Evolutionary conservation across 139 green algal genomes (phyloP).

Genomic region (Asterochloris erici): DNA sequence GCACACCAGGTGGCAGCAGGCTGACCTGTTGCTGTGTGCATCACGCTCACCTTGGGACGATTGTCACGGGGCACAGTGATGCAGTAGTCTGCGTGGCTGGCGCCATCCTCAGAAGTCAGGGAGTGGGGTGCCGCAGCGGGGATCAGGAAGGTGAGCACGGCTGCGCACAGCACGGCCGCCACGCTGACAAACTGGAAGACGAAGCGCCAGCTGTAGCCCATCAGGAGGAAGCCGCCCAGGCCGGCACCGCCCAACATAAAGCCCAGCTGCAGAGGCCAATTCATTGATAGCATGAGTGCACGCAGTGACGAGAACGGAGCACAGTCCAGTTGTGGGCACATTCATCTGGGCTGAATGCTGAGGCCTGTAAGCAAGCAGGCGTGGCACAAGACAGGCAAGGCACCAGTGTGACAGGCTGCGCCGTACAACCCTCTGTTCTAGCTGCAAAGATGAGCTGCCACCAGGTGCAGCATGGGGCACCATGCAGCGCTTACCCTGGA

Average conservation of each 20-base stretch:
- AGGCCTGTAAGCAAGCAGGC: too few species aligned
- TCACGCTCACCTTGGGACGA: background rate
- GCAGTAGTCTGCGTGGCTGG: background rate
- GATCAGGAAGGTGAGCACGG: conserved; percentile 1
- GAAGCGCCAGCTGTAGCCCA: conserved; percentile 1
- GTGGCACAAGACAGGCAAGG: too few species aligned
- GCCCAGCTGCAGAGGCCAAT: background rate
- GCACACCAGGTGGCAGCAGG: too few species aligned
- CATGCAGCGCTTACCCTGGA: conserved; percentile 20
- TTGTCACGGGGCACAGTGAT: background rate
- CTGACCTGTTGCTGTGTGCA: too few species aligned
- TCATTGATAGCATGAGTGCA: too few species aligned
- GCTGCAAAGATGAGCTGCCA: too few species aligned
- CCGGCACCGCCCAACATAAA: background rate
- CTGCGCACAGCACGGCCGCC: background rate
- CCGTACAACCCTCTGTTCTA: too few species aligned
- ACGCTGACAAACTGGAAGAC: conserved; percentile 1
- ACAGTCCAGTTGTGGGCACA: too few species aligned
- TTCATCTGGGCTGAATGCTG: too few species aligned
- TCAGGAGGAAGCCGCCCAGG: conserved; percentile 6
- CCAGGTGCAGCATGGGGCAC: too few species aligned
- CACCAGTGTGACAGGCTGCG: too few species aligned
- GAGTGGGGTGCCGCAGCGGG: conserved; percentile 14
- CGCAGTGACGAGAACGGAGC: too few species aligned
- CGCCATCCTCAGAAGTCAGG: background rate